Evolutionary conservation across 1,284 basidiomycete species (phyloP).

Genomic region (Marasmius fiardii): DNA sequence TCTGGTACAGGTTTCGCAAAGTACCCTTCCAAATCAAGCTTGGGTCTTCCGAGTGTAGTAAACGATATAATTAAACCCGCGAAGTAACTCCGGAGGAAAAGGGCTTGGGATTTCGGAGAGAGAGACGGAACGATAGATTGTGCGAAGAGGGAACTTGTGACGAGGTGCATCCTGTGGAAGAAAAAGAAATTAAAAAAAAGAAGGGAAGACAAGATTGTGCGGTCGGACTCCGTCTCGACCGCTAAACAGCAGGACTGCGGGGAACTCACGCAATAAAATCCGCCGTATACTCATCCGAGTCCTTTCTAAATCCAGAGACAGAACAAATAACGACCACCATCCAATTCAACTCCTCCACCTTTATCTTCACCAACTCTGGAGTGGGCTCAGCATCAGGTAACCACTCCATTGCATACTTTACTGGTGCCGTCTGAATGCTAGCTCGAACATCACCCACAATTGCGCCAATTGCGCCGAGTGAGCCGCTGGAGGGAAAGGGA

Average conservation of each 20-base stretch:
- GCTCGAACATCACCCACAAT: constrained; percentile 32
- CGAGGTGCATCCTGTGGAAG: constrained; percentile 52
- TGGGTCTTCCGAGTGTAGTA: constrained; percentile 36
- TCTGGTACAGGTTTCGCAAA: constrained; percentile 26
- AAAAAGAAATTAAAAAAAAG: too few species aligned
- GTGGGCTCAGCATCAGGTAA: constrained; percentile 25
- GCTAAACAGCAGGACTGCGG: not conserved
- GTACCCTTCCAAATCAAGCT: constrained; percentile 37
- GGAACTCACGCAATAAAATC: constrained; percentile 48
- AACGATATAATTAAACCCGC: constrained; percentile 36
- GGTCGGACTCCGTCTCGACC: not conserved
- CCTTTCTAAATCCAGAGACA: constrained; percentile 35
- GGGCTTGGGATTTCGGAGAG: constrained; percentile 30
- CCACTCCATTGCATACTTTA: constrained; percentile 49
- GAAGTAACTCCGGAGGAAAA: constrained; percentile 44
- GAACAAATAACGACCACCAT: constrained; percentile 37
- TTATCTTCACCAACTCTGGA: constrained; percentile 33
- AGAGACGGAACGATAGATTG: constrained; percentile 36
- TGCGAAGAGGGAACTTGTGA: constrained; percentile 54
- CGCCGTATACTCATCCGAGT: constrained; percentile 33
- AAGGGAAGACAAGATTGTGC: too few species aligned
- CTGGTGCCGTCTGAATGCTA: constrained; percentile 22
- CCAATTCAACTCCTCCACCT: constrained; percentile 47
- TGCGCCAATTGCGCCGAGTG: too few species aligned
- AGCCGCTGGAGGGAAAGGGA: too few species aligned